Evolutionary conservation across 73 alveolate genomes (phyloP).

Genomic region (Paramecium caudatum): DNA sequence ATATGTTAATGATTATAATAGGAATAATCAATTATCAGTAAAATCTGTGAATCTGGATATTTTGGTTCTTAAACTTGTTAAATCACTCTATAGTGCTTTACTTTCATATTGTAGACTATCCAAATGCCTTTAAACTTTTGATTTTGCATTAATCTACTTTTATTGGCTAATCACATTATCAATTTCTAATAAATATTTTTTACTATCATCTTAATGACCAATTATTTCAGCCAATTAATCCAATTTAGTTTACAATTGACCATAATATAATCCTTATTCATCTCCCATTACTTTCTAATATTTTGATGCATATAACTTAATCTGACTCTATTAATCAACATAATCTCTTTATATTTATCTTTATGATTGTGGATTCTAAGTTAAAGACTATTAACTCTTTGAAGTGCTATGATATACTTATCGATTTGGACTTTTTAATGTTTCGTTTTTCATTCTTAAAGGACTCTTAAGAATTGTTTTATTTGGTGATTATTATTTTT

Average conservation of each 20-base stretch:
- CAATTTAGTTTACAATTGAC: conserved; percentile 22
- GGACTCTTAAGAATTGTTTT: conserved; percentile 15
- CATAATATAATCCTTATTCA: conserved; percentile 38
- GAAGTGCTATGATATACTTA: not conserved
- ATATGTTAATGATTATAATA: no score
- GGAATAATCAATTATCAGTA: conserved; percentile 56
- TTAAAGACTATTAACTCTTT: not conserved
- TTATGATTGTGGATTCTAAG: not conserved
- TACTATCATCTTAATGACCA: conserved; percentile 5
- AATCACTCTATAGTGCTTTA: conserved; percentile 1
- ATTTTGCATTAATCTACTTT: conserved; percentile 1
- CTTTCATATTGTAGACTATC: conserved; percentile 42
- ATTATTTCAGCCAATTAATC: conserved; percentile 17
- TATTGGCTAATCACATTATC: conserved; percentile 37
- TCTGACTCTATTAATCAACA: conserved; percentile 5
- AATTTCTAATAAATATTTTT: conserved; percentile 1
- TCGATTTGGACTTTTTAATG: not conserved
- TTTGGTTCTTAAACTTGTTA: not conserved
- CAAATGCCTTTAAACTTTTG: conserved; percentile 4
- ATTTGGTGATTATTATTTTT: not conserved
- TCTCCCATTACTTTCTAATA: conserved; percentile 15
- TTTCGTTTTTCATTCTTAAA: not conserved
- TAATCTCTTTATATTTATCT: not conserved
- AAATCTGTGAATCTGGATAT: conserved; percentile 62
- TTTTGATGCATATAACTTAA: conserved; percentile 35